phyloP scores from a whole-genome alignment of 352 stramenopile genomes.

The Globisporangium carolinianum region DNA sequence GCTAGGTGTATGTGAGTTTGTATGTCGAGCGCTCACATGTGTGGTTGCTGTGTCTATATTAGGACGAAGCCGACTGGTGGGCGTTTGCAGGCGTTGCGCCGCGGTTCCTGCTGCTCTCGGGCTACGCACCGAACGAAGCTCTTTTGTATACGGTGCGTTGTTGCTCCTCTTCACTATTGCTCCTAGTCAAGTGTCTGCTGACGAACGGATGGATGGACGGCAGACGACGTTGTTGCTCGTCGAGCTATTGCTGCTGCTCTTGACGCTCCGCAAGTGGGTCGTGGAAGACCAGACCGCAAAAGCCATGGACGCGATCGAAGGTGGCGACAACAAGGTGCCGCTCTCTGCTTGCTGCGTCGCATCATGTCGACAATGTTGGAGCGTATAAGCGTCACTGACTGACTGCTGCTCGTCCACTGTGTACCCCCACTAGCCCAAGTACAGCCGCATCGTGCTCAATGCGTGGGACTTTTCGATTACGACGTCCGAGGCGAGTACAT shows the following conservation, averaged over 20 bases:
- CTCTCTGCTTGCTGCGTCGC: too few relatives aligned
- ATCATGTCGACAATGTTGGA: too few relatives aligned
- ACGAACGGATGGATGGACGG: too few relatives aligned
- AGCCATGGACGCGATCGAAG: slow-evolving; percentile 40
- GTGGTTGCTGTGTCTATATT: not conserved
- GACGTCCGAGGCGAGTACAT: slow-evolving; percentile 23
- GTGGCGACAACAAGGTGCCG: slow-evolving; percentile 29
- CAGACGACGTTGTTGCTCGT: slow-evolving; percentile 28
- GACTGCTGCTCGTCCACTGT: not conserved
- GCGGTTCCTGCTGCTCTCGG: slow-evolving; percentile 48
- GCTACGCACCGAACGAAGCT: slow-evolving; percentile 44
- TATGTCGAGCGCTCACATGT: slow-evolving; percentile 1
- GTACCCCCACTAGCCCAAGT: slow-evolving; percentile 29
- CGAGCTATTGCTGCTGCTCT: slow-evolving; percentile 41
- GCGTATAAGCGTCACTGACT: not conserved
- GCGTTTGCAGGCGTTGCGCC: slow-evolving; percentile 39
- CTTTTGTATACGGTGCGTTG: slow-evolving; percentile 39
- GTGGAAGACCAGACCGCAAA: slow-evolving; percentile 61
- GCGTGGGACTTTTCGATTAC: slow-evolving; percentile 63
- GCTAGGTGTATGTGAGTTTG: not conserved
- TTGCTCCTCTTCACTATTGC: too few relatives aligned
- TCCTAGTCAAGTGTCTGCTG: not conserved
- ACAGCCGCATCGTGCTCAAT: slow-evolving; percentile 57
- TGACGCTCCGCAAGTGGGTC: slow-evolving; percentile 69
- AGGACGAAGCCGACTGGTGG: slow-evolving; percentile 2